These are phyloP conservation scores for Mentha longifolia DNA, from an alignment of 257 asterid genomes.

Conservation along the genomic window DNA sequence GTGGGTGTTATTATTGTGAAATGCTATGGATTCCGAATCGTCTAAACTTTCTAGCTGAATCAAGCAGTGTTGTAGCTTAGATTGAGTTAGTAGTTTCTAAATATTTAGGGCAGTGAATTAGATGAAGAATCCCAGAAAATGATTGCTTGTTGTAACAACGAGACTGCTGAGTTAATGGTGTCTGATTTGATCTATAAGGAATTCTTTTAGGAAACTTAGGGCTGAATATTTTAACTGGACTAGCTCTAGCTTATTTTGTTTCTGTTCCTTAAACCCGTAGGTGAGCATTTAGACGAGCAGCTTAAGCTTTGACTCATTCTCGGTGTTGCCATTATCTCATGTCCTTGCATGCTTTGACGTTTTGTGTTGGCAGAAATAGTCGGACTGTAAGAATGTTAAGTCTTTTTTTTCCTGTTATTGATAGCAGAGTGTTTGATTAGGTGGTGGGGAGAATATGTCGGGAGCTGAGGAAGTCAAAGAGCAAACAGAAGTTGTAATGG, in stretches of 20 bases:
- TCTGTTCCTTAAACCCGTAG: constrained; percentile 9
- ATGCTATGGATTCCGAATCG: constrained; percentile 17
- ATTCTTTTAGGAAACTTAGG: not conserved
- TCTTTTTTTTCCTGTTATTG: not conserved
- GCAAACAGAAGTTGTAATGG: constrained; percentile 57
- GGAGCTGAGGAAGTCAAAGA: constrained; percentile 71
- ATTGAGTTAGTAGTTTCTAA: not conserved
- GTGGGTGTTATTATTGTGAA: not conserved
- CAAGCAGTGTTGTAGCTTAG: not conserved
- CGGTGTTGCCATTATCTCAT: not conserved
- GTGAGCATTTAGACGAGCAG: not conserved
- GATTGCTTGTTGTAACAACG: not conserved
- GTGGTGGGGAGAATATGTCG: constrained; percentile 61
- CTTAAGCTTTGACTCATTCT: not conserved
- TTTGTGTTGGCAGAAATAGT: not conserved
- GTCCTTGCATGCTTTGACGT: not conserved
- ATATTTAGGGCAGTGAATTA: constrained; percentile 13
- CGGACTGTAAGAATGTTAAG: not conserved
- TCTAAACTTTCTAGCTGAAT: not conserved
- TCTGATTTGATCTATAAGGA: not conserved
- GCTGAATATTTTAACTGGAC: not conserved
- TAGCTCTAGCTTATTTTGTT: not conserved
- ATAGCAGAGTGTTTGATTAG: not conserved
- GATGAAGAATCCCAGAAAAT: not conserved
- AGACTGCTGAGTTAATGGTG: not conserved